Evolutionary conservation across 1,139 yeast species (phyloP).

Genomic region (Petasospora rhodanensis): DNA sequence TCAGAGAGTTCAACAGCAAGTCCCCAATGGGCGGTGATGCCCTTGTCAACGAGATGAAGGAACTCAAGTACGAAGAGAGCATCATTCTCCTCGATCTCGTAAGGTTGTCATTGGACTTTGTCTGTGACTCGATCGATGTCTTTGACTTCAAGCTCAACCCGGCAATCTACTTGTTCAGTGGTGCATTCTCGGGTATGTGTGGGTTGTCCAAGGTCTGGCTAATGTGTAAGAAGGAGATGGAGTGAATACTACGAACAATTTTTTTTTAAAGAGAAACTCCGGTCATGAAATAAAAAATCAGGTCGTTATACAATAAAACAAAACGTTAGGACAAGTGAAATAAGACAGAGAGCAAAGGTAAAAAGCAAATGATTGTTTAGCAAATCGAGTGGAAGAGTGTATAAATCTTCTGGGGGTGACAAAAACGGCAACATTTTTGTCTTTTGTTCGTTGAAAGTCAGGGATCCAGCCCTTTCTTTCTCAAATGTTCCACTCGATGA

Average conservation of each 20-base stretch:
- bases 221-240: constrained; percentile 26
- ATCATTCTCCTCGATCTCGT: constrained; percentile 33
- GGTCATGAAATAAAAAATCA: background rate
- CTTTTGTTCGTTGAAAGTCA: background rate
- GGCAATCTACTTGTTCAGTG: constrained; percentile 29
- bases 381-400: no score
- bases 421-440: no score
- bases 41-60: constrained; percentile 26
- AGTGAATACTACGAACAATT: background rate
- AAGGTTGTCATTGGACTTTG: constrained; percentile 37
- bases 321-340: background rate
- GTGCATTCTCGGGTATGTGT: constrained; percentile 36
- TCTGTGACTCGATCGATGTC: constrained; percentile 40
- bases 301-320: constrained; percentile 1
- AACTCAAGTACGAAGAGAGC: constrained; percentile 30
- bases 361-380: background rate
- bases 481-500: constrained; percentile 23
- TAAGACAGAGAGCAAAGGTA: background rate
- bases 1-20: constrained; percentile 28
- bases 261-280: background rate
- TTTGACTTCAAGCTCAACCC: constrained; percentile 32
- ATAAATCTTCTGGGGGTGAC: no score
- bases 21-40: constrained; percentile 19
- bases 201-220: constrained; percentile 39
- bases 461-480: background rate